Evolutionary conservation across 2,329 filamentous ascomycete genomes (phyloP), one percentile per base, ranked within the genome.

Genomic region (Cladorrhinum sp.): DNA sequence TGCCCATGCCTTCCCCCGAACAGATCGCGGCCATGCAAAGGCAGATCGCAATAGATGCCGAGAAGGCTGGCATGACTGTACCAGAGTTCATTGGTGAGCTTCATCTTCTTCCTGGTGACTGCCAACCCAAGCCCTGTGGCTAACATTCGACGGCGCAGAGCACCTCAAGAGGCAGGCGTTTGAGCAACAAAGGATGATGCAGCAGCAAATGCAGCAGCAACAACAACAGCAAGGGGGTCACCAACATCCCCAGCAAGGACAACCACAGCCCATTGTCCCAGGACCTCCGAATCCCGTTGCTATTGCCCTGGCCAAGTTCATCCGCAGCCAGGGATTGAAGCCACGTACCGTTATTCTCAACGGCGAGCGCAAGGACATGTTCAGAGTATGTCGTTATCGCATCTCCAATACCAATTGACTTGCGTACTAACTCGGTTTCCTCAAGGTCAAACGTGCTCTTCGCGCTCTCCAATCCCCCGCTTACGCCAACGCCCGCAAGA

Each of bases 291-390:
- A 96, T 69, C 93, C 93, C 41, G 87, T 92, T 70, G 93, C 92
- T 20, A 78, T 98, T 50, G 92, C 93, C 8, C 84, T 99, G 58
- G 96, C 95, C 67, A 89, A 91, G 71, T 99, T 96, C 77, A 79
- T 99, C 62, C 87, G 87, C 67, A 76, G 83, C 61, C 93, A 97
- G 77, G 85, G 95, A 62, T 78, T 99, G 66, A 99, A 99, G 83
- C 83, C 85, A 18, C 84, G 95, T 65, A 97, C 93, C 18, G 93
- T 91, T 74, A 96, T 99, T 65, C 84, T 98, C 66, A 93, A 97
- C 67, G 95, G 95, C 70, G 93, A 97, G 81, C 86, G 95, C 70
- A 98, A 96, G 78, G 93, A 99, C 67, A 96, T 99, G 91, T 98
- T 99, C 77, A 90, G 89, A 82, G 92, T 65, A 50, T 13, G 62